Percentiles rank a stretch among this genome's conserved stretches.
Evolutionary conservation across 352 stramenopile species (phyloP).

Genomic region (Phytopythium delawarense): DNA sequence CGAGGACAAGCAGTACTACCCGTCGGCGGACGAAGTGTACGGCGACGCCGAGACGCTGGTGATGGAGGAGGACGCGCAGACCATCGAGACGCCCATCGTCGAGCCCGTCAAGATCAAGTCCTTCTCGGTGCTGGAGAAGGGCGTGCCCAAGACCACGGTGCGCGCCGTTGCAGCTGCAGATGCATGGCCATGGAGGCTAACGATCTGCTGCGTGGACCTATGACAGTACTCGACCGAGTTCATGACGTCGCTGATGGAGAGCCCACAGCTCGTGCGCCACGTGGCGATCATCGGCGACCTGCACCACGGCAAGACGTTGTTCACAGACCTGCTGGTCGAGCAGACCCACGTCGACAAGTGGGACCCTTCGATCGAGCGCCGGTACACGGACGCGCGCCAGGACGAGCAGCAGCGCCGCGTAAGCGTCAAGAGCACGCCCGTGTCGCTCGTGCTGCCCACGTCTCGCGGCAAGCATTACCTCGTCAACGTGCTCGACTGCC

Average conservation of each 20-base stretch:
- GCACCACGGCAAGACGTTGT: conserved; percentile 95
- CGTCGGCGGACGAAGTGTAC: conserved; percentile 95
- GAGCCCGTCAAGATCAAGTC: conserved; percentile 93
- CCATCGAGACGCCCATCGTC: conserved; percentile 98
- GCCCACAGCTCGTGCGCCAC: conserved; percentile 89
- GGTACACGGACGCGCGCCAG: conserved; percentile 95
- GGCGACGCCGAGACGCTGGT: conserved; percentile 96
- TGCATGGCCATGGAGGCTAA: not conserved
- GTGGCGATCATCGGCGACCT: conserved; percentile 97
- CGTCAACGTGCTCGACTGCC: conserved; percentile 97
- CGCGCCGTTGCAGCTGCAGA: not conserved
- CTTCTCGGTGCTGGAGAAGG: conserved; percentile 89
- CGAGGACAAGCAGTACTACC: conserved; percentile 99
- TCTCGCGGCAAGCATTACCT: conserved; percentile 94
- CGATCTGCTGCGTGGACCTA: too few relatives aligned
- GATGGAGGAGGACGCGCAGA: conserved; percentile 98
- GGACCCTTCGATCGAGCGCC: conserved; percentile 67
- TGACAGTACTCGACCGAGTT: conserved; percentile 85
- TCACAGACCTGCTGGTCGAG: conserved; percentile 90
- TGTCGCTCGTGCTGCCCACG: conserved; percentile 93
- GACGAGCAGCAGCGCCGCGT: conserved; percentile 97
- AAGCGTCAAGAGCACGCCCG: conserved; percentile 95
- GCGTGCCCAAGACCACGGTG: conserved; percentile 65
- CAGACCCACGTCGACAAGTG: conserved; percentile 87
- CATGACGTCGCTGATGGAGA: conserved; percentile 87